phyloP scores from a whole-genome alignment of 495 filamentous ascomycete species.

The Aspergillus egyptiacus region DNA sequence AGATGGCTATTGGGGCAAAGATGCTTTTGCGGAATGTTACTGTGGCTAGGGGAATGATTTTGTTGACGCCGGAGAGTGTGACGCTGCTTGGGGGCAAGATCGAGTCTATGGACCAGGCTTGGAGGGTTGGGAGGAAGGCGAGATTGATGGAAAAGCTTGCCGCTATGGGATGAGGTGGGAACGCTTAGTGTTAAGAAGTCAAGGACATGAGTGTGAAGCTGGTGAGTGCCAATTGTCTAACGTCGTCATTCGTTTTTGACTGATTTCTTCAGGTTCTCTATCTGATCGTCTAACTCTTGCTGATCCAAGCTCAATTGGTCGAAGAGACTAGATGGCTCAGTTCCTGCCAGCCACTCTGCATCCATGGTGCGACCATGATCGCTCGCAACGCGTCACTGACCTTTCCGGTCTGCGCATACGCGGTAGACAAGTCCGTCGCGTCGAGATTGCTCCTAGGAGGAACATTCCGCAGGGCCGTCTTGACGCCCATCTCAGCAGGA shows the following conservation, averaged over 20 bases:
- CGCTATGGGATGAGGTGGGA: conserved; percentile 15
- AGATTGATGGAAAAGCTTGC: conserved; percentile 57
- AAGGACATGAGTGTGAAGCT: not conserved
- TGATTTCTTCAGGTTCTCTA: not conserved
- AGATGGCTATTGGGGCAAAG: conserved; percentile 74
- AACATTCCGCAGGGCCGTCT: conserved; percentile 64
- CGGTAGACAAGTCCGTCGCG: conserved; percentile 61
- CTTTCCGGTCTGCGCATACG: conserved; percentile 70
- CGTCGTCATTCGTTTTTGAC: conserved; percentile 11
- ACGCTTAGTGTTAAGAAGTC: not conserved
- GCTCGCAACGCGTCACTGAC: conserved; percentile 68
- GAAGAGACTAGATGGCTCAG: conserved; percentile 28
- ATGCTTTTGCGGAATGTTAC: conserved; percentile 59
- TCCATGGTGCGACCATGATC: conserved; percentile 80
- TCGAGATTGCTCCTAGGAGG: conserved; percentile 64
- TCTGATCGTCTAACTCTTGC: not conserved
- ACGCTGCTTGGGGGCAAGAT: conserved; percentile 80
- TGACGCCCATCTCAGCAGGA: conserved; percentile 72
- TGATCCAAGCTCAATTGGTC: conserved; percentile 4
- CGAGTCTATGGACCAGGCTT: conserved; percentile 68
- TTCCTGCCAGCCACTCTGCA: conserved; percentile 55
- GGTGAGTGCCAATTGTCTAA: not conserved
- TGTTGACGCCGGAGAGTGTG: conserved; percentile 62
- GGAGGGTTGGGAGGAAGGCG: conserved; percentile 67
- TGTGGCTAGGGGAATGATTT: conserved; percentile 69